These are phyloP conservation scores for Melanopsichium pennsylvanicum DNA, from an alignment of 1,284 basidiomycete genomes.

Conservation along the genomic window DNA sequence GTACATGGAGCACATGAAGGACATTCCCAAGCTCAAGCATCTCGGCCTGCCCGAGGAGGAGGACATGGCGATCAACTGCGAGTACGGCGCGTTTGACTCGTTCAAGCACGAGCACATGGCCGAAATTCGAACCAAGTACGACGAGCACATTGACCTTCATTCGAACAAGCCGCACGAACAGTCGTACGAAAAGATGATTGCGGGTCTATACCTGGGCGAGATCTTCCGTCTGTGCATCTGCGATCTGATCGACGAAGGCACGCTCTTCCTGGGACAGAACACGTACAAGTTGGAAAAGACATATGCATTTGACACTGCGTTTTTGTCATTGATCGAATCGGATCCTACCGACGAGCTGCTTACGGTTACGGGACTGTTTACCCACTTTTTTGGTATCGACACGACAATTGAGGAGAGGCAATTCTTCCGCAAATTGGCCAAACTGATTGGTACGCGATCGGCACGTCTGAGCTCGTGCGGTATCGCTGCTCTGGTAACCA, in stretches of 20 bases:
- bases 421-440: conserved; percentile 72
- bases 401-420: conserved; percentile 61
- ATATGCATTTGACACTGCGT: conserved; percentile 93
- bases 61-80: conserved; percentile 95
- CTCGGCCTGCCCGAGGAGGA: conserved; percentile 75
- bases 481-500: conserved; percentile 61
- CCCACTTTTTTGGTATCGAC: conserved; percentile 64
- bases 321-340: conserved; percentile 95
- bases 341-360: conserved; percentile 97
- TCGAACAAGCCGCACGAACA: conserved; percentile 98
- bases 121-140: conserved; percentile 83
- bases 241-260: conserved; percentile 95
- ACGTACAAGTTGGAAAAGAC: conserved; percentile 95
- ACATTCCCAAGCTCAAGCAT: conserved; percentile 76
- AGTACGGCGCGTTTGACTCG: conserved; percentile 97
- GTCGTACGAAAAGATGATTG: conserved; percentile 96
- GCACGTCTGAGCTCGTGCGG: conserved; percentile 62
- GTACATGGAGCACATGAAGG: conserved; percentile 78
- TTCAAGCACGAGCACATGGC: conserved; percentile 90
- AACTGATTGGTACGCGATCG: conserved; percentile 70
- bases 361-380: conserved; percentile 94
- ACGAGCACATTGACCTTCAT: conserved; percentile 86
- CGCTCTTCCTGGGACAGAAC: conserved; percentile 93
- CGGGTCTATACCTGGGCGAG: conserved; percentile 95
- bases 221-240: conserved; percentile 90